Evolutionary conservation across 176 grass and related monocot species (phyloP).

Genomic region (Paspalum notatum): DNA sequence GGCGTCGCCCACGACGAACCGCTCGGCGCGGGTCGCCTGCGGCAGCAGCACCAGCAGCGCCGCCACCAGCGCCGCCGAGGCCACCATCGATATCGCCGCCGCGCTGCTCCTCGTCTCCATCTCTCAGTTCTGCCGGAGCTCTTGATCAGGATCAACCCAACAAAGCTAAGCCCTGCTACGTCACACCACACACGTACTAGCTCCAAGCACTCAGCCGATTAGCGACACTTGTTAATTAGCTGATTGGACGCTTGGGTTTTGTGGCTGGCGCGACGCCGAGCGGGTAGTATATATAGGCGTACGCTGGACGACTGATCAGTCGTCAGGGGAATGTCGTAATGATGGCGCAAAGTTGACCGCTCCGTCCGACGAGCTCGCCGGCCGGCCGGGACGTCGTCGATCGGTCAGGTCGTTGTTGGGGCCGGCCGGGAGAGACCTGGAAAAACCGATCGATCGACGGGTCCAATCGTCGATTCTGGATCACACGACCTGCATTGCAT

Average conservation of each 20-base stretch:
- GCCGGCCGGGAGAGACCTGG: neutral
- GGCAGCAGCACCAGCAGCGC: constrained; percentile 37
- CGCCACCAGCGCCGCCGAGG: neutral
- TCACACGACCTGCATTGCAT: constrained; percentile 16
- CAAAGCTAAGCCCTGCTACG: neutral
- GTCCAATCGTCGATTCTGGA: constrained; percentile 2
- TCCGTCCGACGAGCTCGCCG: neutral
- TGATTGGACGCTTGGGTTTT: neutral
- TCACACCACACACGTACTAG: neutral
- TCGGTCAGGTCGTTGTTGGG: neutral
- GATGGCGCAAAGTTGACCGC: constrained; percentile 46
- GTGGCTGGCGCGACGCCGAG: neutral
- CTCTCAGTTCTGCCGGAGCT: neutral
- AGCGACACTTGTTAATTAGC: neutral
- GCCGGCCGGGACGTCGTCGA: no score
- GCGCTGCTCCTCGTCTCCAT: neutral
- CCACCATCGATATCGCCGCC: neutral
- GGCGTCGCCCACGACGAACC: constrained; percentile 77
- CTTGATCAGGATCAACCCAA: neutral
- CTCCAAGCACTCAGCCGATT: neutral
- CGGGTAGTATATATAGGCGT: constrained; percentile 38
- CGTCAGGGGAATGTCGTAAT: constrained; percentile 26
- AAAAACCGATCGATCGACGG: neutral
- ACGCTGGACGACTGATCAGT: neutral
- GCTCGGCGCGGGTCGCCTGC: constrained; percentile 36